Evolutionary conservation across 306 rosid genomes (phyloP), one percentile per base, ranked within the genome.

Genomic region (Vicia sativa): DNA sequence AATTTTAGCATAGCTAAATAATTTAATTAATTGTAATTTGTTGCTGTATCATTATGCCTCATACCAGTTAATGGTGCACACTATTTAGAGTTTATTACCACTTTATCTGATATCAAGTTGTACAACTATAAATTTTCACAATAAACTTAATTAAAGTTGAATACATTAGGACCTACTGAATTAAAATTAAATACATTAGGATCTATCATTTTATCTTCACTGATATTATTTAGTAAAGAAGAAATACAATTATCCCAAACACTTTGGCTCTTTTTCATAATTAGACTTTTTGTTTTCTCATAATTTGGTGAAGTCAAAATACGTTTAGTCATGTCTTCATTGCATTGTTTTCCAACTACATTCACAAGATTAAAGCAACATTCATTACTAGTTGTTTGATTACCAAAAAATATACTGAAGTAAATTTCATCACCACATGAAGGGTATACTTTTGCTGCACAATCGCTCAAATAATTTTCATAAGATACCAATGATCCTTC

Each of bases 311-410:
- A 26, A 6, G 5, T 1, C 38, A 55, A 26, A 55, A 55, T 13
- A 55, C 2, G 12, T 12, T 11, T 26, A 0, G 37, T 26, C 61
- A 26, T 26, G 3, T 55, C 61, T 2, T 25, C 37, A 12, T 26
- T 16, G 7, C 61, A 55, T 28, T 28, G 37, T 26, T 55, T 25
- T 55, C 61, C 61, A 1, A 26, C 61, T 16, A 6, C 61, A 55
- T 55, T 26, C 38, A 55, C 61, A 25, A 13, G 61, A 9, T 26
- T 55, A 55, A 13, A 55, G 29, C 61, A 55, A 55, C 61, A 26
- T 55, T 55, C 38, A 26, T 26, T 26, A 26, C 61, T 28, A 55
- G 38, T 9, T 55, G 37, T 55, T 25, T 55, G 61, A 25, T 55
- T 12, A 13, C 38, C 61, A 26, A 26, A 4, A 55, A 55, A 55